Evolutionary conservation across 169 alveolate species (phyloP).

Genomic region (Perkinsus chesapeaki): DNA sequence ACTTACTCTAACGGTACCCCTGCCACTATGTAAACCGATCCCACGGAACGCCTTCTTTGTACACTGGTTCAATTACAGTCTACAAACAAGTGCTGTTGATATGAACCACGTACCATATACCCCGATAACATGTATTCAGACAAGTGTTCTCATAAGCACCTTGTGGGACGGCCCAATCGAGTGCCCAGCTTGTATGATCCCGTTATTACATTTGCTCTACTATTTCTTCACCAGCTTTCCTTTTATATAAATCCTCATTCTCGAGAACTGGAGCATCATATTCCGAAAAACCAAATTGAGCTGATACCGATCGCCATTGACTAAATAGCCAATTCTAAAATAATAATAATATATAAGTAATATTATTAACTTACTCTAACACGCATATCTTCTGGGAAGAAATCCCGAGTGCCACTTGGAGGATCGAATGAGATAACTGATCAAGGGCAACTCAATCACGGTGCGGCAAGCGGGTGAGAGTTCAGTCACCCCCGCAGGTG

Average conservation of each 20-base stretch:
- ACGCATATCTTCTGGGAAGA: constrained; percentile 26
- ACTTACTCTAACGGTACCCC: too few relatives aligned
- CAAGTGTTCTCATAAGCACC: too few relatives aligned
- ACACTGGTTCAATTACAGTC: too few relatives aligned
- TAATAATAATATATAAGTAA: neutral
- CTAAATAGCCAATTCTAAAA: constrained; percentile 13
- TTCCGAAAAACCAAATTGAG: constrained; percentile 30
- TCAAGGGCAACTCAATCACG: neutral
- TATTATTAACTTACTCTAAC: neutral
- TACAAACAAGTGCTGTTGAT: too few relatives aligned
- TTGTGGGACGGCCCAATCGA: too few relatives aligned
- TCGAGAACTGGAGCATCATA: constrained; percentile 32
- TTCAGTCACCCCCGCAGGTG: neutral
- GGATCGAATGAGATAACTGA: constrained; percentile 19
- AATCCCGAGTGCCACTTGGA: constrained; percentile 34
- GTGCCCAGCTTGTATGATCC: too few relatives aligned
- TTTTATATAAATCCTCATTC: constrained; percentile 20
- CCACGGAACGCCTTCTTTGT: too few relatives aligned
- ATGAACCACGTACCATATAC: too few relatives aligned
- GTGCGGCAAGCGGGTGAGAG: neutral
- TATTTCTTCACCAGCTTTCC: neutral
- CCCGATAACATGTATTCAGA: too few relatives aligned
- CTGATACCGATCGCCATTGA: constrained; percentile 23
- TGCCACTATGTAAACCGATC: too few relatives aligned
- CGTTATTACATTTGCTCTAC: constrained; percentile 33